Evolutionary conservation across 2,329 filamentous ascomycete species (phyloP), one percentile per base, ranked within the genome.

Genomic region (Moelleriella libera): DNA sequence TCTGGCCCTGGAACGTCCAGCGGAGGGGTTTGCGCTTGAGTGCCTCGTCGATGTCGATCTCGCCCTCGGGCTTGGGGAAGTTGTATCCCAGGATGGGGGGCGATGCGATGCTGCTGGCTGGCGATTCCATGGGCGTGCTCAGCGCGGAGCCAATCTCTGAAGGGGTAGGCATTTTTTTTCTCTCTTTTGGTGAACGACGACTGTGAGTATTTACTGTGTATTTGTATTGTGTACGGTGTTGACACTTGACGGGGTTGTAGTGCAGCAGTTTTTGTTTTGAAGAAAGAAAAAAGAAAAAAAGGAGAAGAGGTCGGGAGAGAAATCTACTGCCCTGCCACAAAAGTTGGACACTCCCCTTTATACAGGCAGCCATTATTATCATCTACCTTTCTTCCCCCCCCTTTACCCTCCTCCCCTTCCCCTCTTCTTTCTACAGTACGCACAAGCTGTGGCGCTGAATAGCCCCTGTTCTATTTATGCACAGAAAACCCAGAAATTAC

Each of bases 21-120:
- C 57, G 68, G 50, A 63, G 64, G 2, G 71, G 71, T 47, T 63
- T 58, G 40, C 69, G 65, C 4, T 61, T 56, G 14, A 75, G 65
- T 44, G 70, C 63, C 53, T 70, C 62, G 39, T 63, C 60, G 11
- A 75, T 56, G 47, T 69, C 59, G 37, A 71, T 49, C 8, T 70
- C 62, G 2, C 58, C 52, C 1, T 52, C 44, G 2, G 70, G 70
- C 56, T 67, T 64, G 45, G 68, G 67, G 51, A 65, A 73, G 3
- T 58, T 50, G 40, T 21, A 30, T 10, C 28, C 44, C 28, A 65
- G 64, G 11, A 58, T 56, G 7, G 64, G 57, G 12, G 57, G 54
- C 10, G 62, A 37, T 12, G 60, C 49, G 49, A 46, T 46, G 48
- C 46, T 44, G 44, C 49, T 14, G 9, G 40, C 12, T 42, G 11